Conservation (phyloP, 495 filamentous ascomycete species). For the Xylaria palmicola region DNA sequence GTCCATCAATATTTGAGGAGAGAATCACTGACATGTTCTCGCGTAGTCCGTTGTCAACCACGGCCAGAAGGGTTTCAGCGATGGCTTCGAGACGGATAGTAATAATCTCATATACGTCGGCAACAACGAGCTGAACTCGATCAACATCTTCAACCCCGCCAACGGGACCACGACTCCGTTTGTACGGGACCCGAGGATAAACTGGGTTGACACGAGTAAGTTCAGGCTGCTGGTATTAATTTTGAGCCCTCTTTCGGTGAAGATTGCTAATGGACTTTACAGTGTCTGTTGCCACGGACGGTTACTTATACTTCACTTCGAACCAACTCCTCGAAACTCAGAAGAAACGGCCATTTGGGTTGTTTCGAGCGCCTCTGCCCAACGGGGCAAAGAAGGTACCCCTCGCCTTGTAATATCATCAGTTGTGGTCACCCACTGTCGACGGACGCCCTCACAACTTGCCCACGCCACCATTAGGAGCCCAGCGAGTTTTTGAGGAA, state of each 20-base stretch:
- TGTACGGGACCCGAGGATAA: conserved; percentile 40
- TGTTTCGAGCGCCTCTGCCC: conserved; percentile 35
- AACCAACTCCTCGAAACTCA: conserved; percentile 34
- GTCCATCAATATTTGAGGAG: neutral
- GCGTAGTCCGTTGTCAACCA: conserved; percentile 24
- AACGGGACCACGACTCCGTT: conserved; percentile 32
- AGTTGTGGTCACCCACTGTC: no score
- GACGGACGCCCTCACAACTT: no score
- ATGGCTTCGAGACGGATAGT: conserved; percentile 39
- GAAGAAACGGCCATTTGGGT: conserved; percentile 29
- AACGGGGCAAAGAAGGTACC: conserved; percentile 31
- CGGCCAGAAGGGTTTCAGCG: conserved; percentile 37
- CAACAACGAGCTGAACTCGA: conserved; percentile 8
- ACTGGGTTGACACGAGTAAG: conserved; percentile 41
- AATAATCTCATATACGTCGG: conserved; percentile 30
- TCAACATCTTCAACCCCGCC: conserved; percentile 16
- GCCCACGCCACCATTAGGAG: no score
- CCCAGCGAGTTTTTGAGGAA: no score
- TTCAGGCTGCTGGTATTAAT: conserved; percentile 4
- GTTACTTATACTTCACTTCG: conserved; percentile 43
- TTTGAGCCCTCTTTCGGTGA: neutral
- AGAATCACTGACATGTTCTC: neutral
- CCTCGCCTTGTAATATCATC: neutral
- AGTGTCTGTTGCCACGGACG: conserved; percentile 25
- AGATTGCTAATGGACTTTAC: neutral